Base-by-base conservation (phyloP, 257 asterid species). In the Ilex asprella region DNA sequence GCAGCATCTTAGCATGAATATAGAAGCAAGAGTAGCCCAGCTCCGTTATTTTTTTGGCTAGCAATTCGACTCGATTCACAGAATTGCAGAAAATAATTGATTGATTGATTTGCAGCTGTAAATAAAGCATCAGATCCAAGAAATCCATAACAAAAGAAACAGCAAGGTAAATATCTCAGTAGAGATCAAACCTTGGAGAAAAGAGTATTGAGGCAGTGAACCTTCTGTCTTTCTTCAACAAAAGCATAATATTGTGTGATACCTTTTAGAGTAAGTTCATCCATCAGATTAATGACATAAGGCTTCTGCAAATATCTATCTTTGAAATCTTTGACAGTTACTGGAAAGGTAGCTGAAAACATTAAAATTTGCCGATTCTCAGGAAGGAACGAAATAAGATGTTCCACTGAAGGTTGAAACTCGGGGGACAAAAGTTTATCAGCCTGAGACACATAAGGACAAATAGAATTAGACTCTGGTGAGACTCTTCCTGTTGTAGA, bases 321-420 rank as follows among this genome's bases (percentile, higher is more conserved):
- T 72, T 83, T 82, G 69, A 85, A 85, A 66, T 78, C 79, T 76
- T 83, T 83, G 72, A 85, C 90, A n/a, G 86, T 85, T 59, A 85
- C 90, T 53, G 94, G 94, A 73, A 85, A 85, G 30, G 94, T 85
- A 66, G 94, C 94, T 14, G 94, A 85, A 70, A 82, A 85, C 94
- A 85, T 83, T 59, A 85, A 84, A 41, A 85, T 78, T 68, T 85
- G 94, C 41, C 86, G 86, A 55, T 58, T 75, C 64, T 75, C 41
- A 27, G 90, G 75, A 61, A 74, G 63, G 69, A 80, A 85, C 55
- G 69, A 47, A 68, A 85, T 83, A 55, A 85, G 70, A 67, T 83
- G 87, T 84, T 85, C 87, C 46, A 85, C 60, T 9, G 94, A 85
- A 55, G 90, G 94, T 73, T 83, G 94, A 71, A 86, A 86, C 73